Evolutionary conservation across 2,329 filamentous ascomycete genomes (phyloP).

Genomic region (Exophiala sideris): DNA sequence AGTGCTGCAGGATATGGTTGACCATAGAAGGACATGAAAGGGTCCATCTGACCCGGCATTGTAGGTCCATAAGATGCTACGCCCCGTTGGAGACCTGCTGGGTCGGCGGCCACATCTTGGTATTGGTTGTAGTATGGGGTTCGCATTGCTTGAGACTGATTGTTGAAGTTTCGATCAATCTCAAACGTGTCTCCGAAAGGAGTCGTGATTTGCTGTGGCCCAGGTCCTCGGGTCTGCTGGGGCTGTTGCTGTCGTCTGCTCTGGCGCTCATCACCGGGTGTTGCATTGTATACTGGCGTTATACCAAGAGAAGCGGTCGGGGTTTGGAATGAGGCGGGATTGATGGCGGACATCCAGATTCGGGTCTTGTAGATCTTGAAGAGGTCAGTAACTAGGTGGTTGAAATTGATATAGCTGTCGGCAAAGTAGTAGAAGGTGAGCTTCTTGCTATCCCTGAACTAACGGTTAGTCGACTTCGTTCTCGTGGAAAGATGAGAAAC

Average conservation of each 20-base stretch:
- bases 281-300: conserved; percentile 47
- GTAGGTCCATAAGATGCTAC: conserved; percentile 31
- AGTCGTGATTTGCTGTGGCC: conserved; percentile 19
- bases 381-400: conserved; percentile 90
- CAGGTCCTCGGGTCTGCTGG: conserved; percentile 7
- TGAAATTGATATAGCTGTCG: conserved; percentile 96
- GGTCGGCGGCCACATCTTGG: conserved; percentile 20
- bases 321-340: conserved; percentile 89
- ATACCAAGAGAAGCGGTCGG: conserved; percentile 62
- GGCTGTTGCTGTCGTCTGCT: conserved; percentile 30
- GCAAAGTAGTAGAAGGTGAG: conserved; percentile 99
- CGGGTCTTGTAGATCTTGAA: conserved; percentile 99
- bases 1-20: conserved; percentile 31
- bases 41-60: conserved; percentile 29
- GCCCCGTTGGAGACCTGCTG: conserved; percentile 32
- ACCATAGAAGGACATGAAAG: conserved; percentile 24
- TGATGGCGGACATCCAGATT: conserved; percentile 99
- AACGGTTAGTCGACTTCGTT: conserved; percentile 14
- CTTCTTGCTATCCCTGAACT: conserved; percentile 90
- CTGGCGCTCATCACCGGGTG: conserved; percentile 21
- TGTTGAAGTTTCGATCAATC: conserved; percentile 23
- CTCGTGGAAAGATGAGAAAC: conserved; percentile 36
- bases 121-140: conserved; percentile 20
- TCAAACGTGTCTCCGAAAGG: conserved; percentile 24
- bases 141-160: conserved; percentile 14